These are phyloP conservation scores for Alternaria gaisen DNA, from an alignment of 2,329 filamentous ascomycete species.

Conservation along the genomic window DNA sequence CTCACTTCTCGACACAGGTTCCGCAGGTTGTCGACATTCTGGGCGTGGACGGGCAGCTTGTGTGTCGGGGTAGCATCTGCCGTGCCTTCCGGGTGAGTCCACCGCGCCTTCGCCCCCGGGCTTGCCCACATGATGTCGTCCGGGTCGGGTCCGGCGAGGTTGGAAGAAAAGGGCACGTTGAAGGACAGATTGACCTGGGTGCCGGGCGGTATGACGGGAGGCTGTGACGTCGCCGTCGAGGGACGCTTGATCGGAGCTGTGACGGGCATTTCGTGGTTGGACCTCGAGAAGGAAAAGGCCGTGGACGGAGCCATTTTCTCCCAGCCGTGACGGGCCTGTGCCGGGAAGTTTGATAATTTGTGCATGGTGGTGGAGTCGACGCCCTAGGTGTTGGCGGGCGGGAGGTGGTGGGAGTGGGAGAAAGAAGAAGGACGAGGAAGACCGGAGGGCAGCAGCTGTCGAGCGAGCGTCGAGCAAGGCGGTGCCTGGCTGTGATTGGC, in stretches of 20 bases:
- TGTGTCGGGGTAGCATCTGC: constrained; percentile 84
- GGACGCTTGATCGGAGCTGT: constrained; percentile 65
- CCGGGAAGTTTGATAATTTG: constrained; percentile 74
- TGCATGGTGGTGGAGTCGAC: constrained; percentile 61
- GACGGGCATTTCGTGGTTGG: constrained; percentile 64
- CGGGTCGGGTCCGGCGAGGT: constrained; percentile 88
- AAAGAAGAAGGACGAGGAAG: constrained; percentile 30
- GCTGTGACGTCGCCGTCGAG: constrained; percentile 54
- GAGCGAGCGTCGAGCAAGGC: constrained; percentile 20
- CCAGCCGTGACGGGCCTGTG: constrained; percentile 72
- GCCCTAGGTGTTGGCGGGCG: constrained; percentile 41
- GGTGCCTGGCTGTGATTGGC: constrained; percentile 16
- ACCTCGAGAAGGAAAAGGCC: constrained; percentile 69
- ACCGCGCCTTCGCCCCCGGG: constrained; percentile 84
- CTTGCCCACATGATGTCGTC: constrained; percentile 96
- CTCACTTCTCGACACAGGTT: constrained; percentile 84
- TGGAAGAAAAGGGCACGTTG: constrained; percentile 95
- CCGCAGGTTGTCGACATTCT: constrained; percentile 82
- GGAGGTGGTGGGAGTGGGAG: constrained; percentile 31
- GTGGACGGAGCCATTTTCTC: constrained; percentile 70
- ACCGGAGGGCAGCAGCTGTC: constrained; percentile 23
- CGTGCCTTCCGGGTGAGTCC: constrained; percentile 90
- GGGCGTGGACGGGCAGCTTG: constrained; percentile 89
- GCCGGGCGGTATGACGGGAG: constrained; percentile 76
- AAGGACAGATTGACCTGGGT: constrained; percentile 90